Conservation (phyloP, 2,329 filamentous ascomycete species). For the Calonectria crousiana region DNA sequence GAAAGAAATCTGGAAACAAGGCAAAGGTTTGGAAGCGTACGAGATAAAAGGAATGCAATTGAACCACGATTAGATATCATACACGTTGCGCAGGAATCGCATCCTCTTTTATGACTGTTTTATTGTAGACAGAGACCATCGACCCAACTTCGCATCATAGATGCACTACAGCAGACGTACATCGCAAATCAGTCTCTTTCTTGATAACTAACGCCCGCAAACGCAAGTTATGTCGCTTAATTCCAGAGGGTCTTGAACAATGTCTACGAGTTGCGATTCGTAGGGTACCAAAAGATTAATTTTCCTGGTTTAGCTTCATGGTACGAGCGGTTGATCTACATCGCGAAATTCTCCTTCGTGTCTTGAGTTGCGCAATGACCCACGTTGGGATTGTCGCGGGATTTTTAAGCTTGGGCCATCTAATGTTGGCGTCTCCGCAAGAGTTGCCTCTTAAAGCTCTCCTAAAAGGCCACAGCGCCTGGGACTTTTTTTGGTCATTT, state of each 20-base stretch:
- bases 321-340: not conserved
- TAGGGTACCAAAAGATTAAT: not conserved
- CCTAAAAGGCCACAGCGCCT: not conserved
- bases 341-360: not conserved
- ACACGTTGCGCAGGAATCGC: too few relatives aligned
- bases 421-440: not conserved
- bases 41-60: not conserved
- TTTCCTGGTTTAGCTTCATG: not conserved
- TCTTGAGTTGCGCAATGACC: not conserved
- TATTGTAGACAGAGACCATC: not conserved
- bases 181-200: not conserved
- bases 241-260: not conserved
- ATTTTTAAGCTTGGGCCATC: not conserved
- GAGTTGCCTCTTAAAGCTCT: not conserved
- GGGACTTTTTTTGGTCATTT: not conserved
- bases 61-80: not conserved
- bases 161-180: not conserved
- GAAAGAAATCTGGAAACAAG: conserved; percentile 59
- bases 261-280: not conserved
- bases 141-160: not conserved
- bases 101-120: not conserved
- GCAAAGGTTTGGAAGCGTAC: too few relatives aligned
- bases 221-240: not conserved
- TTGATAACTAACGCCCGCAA: not conserved
- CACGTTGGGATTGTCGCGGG: not conserved